Base-by-base conservation (phyloP, 2,329 filamentous ascomycete species). In the Elsinoe necatrix region DNA sequence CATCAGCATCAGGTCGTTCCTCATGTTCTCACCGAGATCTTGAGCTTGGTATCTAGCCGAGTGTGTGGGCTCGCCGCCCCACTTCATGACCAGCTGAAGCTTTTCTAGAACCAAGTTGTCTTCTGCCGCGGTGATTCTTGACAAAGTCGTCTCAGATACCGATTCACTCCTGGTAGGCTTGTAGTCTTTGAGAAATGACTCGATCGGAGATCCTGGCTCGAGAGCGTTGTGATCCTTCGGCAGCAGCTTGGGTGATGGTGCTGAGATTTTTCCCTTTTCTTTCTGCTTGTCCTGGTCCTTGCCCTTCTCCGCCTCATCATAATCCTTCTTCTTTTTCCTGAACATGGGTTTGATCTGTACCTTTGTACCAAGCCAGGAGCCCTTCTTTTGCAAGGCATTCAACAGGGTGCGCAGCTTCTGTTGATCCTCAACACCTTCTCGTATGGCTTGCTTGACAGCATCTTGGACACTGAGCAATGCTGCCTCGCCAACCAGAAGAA, bases 341-440 rank as follows among this genome's bases (percentile, higher is more conserved):
- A 98, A 98, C 90, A 98, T 95, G 8, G 93, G 93, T 71, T 98
- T 98, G 69, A 98, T 97, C 71, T 98, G 93, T 1, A 98, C 90
- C 70, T 98, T 98, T 1, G 93, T 98, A 0, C 93, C 93, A 3
- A 90, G 85, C 87, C 92, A 96, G 18, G 84, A 84, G 1, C 91
- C 90, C 71, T 98, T 98, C 73, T 93, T 95, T 41, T 89, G 84
- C 5, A 98, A 75, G 4, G 95, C 92, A 61, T 92, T 92, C 58
- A 87, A 85, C 51, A 98, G 78, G 41, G 89, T 78, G 61, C 83
- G 85, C n/a, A 98, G 82, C 72, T 98, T 98, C 52, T 81, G 83
- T 50, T 79, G 79, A 66, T 98, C 95, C 69, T 98, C 93, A 18
- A 90, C 76, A 0, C 86, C 87, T 64, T 89, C 83, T 31, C 82